These are phyloP conservation scores for Paramyrothecium sp. DNA, from an alignment of 2,329 filamentous ascomycete species.

Conservation along the genomic window DNA sequence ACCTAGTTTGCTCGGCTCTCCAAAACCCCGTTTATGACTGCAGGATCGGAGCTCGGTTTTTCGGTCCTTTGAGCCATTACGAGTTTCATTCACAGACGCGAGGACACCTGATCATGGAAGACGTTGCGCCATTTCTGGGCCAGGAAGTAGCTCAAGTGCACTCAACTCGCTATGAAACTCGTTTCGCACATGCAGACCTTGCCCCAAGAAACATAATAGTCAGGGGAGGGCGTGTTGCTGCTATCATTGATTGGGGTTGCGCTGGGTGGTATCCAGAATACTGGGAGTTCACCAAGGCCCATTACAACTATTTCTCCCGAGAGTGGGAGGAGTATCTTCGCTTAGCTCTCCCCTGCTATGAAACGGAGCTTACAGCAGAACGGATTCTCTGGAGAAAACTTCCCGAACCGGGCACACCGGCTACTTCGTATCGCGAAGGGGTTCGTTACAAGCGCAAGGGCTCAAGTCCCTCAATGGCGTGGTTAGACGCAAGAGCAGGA, in stretches of 20 bases:
- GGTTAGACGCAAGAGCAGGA: constrained; percentile 17
- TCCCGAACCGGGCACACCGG: constrained; percentile 15
- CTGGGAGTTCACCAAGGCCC: constrained; percentile 27
- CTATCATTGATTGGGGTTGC: constrained; percentile 29
- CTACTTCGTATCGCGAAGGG: constrained; percentile 9
- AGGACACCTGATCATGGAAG: constrained; percentile 16
- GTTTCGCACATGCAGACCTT: constrained; percentile 24
- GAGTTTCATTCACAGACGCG: constrained; percentile 23
- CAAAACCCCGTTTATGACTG: constrained; percentile 20
- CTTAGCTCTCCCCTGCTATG: constrained; percentile 17
- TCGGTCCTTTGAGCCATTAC: constrained; percentile 18
- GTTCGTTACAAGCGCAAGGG: constrained; percentile 6
- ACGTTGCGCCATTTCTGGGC: constrained; percentile 17
- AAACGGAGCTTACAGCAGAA: constrained; percentile 21
- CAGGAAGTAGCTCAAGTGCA: constrained; percentile 20
- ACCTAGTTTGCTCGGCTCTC: constrained; percentile 20
- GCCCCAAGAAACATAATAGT: constrained; percentile 25
- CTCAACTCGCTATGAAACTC: constrained; percentile 14
- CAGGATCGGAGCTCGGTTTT: constrained; percentile 21
- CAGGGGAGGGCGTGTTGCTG: constrained; percentile 17
- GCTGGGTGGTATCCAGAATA: constrained; percentile 33
- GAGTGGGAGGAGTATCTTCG: constrained; percentile 18
- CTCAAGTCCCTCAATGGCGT: constrained; percentile 16
- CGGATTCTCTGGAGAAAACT: constrained; percentile 15
- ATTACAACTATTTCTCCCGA: constrained; percentile 16